Conservation (phyloP, 1,139 yeast genomes). For the Geotrichum citri-aurantii region DNA sequence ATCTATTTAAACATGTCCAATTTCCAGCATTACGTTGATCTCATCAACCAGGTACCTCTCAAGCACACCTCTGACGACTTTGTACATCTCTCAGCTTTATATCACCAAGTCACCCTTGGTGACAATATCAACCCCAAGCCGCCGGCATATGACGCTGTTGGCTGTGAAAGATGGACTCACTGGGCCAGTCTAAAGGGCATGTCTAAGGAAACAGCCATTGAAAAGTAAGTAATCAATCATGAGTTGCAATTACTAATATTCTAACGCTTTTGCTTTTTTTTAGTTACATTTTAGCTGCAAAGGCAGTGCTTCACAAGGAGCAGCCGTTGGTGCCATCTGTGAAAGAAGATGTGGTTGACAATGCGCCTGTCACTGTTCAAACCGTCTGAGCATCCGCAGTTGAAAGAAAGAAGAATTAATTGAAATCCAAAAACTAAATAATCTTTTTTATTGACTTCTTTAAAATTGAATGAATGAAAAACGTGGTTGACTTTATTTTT, state of each 20-base stretch:
- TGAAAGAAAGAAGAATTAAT: no score
- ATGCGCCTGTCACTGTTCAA: neutral
- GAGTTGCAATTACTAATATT: neutral
- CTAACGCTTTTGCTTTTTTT: neutral
- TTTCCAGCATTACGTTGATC: neutral
- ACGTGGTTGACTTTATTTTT: neutral
- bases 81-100: constrained; percentile 2
- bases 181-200: constrained; percentile 6
- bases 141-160: constrained; percentile 1
- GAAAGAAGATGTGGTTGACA: neutral
- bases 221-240: neutral
- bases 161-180: constrained; percentile 2
- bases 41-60: constrained; percentile 2
- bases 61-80: constrained; percentile 10
- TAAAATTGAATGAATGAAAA: neutral
- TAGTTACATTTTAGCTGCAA: neutral
- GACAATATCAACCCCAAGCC: neutral
- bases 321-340: neutral
- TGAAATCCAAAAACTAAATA: no score
- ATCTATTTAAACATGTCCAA: neutral
- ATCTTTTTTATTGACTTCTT: neutral
- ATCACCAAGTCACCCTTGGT: constrained; percentile 6
- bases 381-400: neutral
- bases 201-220: constrained; percentile 2
- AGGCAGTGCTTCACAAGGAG: neutral